phyloP scores from a whole-genome alignment of 495 filamentous ascomycete species.

The Podospora pseudocomata region DNA sequence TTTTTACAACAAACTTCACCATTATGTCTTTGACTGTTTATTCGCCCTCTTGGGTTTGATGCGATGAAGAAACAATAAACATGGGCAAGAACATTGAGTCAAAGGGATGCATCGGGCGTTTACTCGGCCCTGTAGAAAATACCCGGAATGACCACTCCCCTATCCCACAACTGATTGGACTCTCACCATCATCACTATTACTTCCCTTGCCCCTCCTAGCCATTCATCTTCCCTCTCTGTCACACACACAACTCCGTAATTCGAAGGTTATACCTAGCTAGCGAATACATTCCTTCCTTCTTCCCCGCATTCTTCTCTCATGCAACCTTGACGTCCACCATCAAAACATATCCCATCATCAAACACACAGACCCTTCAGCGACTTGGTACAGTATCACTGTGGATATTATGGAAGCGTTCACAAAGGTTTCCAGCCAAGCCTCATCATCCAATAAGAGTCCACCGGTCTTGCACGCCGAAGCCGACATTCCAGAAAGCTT shows the following conservation, averaged over 20 bases:
- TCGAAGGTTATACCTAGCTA: neutral
- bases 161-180: neutral
- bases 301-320: constrained; percentile 5
- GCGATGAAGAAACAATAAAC: neutral
- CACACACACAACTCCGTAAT: neutral
- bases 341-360: neutral
- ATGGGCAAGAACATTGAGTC: neutral
- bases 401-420: constrained; percentile 27
- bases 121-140: constrained; percentile 13
- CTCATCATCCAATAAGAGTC: constrained; percentile 10
- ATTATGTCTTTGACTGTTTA: neutral
- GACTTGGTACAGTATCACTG: constrained; percentile 11
- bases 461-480: constrained; percentile 3
- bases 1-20: neutral
- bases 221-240: neutral
- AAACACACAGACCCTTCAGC: constrained; percentile 4
- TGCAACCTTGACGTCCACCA: neutral
- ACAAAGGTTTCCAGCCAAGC: constrained; percentile 14
- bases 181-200: neutral
- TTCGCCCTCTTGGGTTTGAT: neutral
- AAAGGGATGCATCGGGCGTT: neutral
- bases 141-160: constrained; percentile 14
- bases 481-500: constrained; percentile 3
- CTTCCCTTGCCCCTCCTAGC: neutral
- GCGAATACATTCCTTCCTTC: constrained; percentile 13